Base-by-base conservation (phyloP, 148 eudicot genomes). In the Chenopodium formosanum region DNA sequence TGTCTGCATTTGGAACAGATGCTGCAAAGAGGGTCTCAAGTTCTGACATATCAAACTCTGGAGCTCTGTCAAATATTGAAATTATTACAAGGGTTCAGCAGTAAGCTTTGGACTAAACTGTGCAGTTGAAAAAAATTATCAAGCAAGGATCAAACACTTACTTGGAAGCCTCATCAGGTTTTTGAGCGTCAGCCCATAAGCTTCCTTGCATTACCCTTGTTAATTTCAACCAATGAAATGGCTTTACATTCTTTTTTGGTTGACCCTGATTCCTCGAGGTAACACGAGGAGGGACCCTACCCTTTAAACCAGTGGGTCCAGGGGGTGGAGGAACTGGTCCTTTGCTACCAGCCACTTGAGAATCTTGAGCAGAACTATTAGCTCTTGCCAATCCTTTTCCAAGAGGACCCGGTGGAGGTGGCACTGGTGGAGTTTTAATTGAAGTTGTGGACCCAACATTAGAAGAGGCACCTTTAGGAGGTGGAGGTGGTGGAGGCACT, bases 121-220 rank as follows among this genome's bases (percentile, higher is more conserved):
- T 22, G 20, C 34, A 63, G 47, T 71, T 53, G 65, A 47, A 81
- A 64, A 72, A 16, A 50, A 34, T 9, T 63, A 23, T 23, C 60
- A 69, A 77, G 20, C 7, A 7, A 31, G 81, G 47, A 48, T 72
- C 32, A 75, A 53, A 29, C 63, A 40, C 87, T 79, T 88, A 95
- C 97, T 91, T 93, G 77, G 90, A 86, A 87, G 91, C 90, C 85
- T 93, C 97, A 23, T 90, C 97, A 19, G 90, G 79, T 86, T 90
- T 95, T 77, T 90, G 97, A 73, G 96, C 81, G 83, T 95, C 98
- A 25, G 97, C 97, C 98, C 98, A 95, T 78, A 95, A 73, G 91
- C 97, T 95, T 65, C 97, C 98, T 77, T 89, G 92, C 85, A 92
- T 78, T 22, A 88, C 97, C 85, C 97, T 91, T 58, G 91, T 91